phyloP scores from a whole-genome alignment of 1,284 basidiomycete species.

The Ganoderma leucocontextum region DNA sequence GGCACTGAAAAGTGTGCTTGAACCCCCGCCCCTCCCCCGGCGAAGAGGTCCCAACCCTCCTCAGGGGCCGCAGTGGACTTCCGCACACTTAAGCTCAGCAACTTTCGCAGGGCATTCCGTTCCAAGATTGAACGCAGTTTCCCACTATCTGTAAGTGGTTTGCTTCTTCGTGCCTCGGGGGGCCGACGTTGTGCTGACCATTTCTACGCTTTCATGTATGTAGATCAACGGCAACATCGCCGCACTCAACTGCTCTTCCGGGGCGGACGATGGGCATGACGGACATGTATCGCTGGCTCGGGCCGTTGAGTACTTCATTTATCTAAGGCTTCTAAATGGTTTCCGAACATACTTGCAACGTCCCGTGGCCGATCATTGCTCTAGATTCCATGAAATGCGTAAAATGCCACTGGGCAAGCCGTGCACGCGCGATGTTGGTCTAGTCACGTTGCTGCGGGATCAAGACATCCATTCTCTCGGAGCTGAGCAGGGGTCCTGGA shows the following conservation, averaged over 20 bases:
- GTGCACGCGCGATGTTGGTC: conserved; percentile 54
- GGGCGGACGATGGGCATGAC: conserved; percentile 61
- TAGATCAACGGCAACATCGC: conserved; percentile 78
- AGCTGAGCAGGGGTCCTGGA: conserved; percentile 67
- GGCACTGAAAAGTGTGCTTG: conserved; percentile 57
- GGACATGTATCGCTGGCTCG: conserved; percentile 58
- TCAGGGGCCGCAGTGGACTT: conserved; percentile 73
- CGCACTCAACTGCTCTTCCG: conserved; percentile 67
- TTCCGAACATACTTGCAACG: conserved; percentile 77
- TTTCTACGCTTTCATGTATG: neutral
- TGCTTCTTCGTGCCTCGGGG: neutral
- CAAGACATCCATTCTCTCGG: conserved; percentile 44
- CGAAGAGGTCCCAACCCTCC: conserved; percentile 68
- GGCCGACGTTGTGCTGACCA: neutral
- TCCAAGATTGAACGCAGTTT: conserved; percentile 82
- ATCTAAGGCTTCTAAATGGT: conserved; percentile 62
- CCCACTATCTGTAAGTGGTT: conserved; percentile 65
- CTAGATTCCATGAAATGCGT: conserved; percentile 66
- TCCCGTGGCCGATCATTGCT: conserved; percentile 72
- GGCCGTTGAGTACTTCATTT: conserved; percentile 70
- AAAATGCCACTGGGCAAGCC: conserved; percentile 63
- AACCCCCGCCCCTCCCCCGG: conserved; percentile 50
- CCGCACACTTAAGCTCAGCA: conserved; percentile 62
- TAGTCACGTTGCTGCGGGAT: conserved; percentile 56
- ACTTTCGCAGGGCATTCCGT: conserved; percentile 73